phyloP scores from a whole-genome alignment of 2,329 filamentous ascomycete genomes.

The Trichoderma afroharzianum region DNA sequence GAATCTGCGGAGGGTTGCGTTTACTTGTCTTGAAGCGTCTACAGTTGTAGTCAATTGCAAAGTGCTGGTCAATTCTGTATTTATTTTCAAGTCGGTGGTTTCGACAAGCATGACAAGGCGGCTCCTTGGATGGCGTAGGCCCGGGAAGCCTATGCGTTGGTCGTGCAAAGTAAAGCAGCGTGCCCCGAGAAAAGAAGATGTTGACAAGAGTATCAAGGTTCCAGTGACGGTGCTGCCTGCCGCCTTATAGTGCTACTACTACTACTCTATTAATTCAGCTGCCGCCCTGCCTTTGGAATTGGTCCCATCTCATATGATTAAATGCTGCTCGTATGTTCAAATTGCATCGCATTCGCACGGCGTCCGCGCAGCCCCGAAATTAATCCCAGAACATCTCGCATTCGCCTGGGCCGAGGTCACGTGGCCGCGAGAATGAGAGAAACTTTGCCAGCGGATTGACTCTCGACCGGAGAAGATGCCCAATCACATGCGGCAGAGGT shows the following conservation, averaged over 20 bases:
- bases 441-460: constrained; percentile 18
- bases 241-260: background rate
- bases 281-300: background rate
- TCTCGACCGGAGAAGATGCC: constrained; percentile 3
- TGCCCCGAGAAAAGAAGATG: no score
- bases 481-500: constrained; percentile 32
- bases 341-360: background rate
- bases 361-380: constrained; percentile 14
- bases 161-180: no score
- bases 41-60: no score
- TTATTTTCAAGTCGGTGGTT: no score
- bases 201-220: background rate
- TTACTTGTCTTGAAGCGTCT: background rate
- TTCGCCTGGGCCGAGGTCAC: constrained; percentile 3
- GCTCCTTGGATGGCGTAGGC: background rate
- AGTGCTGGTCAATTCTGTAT: no score
- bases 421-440: background rate
- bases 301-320: background rate
- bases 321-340: background rate
- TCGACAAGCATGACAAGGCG: background rate
- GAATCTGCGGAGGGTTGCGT: background rate
- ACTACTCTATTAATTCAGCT: background rate
- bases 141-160: background rate
- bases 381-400: background rate
- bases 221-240: background rate